Evolutionary conservation across 2,329 filamentous ascomycete species (phyloP), one percentile per base, ranked within the genome.

Genomic region (Coniella vitis): DNA sequence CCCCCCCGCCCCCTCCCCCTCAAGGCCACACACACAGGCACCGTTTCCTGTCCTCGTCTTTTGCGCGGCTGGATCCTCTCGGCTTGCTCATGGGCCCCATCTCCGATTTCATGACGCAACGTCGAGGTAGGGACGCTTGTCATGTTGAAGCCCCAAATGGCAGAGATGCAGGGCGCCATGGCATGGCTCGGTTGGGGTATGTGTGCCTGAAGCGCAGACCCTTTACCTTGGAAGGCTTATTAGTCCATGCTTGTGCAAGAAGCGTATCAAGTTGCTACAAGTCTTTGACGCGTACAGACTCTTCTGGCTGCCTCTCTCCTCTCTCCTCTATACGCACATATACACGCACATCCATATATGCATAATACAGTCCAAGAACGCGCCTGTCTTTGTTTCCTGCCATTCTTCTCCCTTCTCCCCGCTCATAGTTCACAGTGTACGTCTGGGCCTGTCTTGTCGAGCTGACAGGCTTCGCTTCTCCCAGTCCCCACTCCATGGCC

Each of bases 401-500:
- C 10, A 29, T 29, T 29, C 25, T 29, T 10, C 10, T 29, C 10
- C 5, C 25, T 10, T 29, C 25, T 29, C 10, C 25, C 10, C 25
- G 37, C 19, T 38, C 12, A 16, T 38, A 3, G 10, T 38, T 19
- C 19, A 41, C 21, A n/a, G 25, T 29, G 25, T 29, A 31, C 38
- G 16, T 41, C 21, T 29, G 38, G n/a, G 17, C 22, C 22, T 29
- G 42, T 22, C 40, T 42, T 29, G 14, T 31, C 29, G 38, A 47
- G 51, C 43, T 45, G 38, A 39, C 38, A 51, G 44, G 41, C 36
- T 40, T 45, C 38, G 51, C 48, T 51, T 42, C 48, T 47, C 36
- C 16, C 40, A 4, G 38, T 51, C 48, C 44, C 47, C 51, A 51
- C 51, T 38, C 48, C 46, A 44, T 37, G 38, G 38, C 47, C 50